Evolutionary conservation across 164 flowering plant genomes (phyloP), one percentile per base, ranked within the genome.

Genomic region (Aristolochia contorta): DNA sequence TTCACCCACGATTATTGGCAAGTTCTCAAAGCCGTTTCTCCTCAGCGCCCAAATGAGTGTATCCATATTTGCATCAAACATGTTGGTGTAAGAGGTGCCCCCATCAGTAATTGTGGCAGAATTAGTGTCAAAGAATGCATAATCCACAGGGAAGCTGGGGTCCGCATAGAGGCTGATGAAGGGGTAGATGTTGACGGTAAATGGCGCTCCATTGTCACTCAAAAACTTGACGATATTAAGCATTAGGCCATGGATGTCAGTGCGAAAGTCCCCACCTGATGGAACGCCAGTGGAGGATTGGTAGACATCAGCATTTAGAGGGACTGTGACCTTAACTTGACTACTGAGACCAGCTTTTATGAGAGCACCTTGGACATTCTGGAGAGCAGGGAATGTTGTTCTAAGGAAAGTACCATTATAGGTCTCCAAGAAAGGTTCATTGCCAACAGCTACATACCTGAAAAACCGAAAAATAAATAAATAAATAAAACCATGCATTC

Each of bases 401-500:
- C 50, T 3, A 19, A 86, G 81, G 71, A 74, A 88, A 67, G 65
- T 83, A 56, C 97, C 94, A 56, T 91, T 91, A 66, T 82, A 86
- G 16, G 94, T 81, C 51, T 55, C 22, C 67, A 91, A 65, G 78
- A 88, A 91, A 12, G 97, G 97, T 59, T 91, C 97, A 65, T 91
- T 91, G 25, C 94, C 97, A 60, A 91, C 96, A 46, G 97, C 97
- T 62, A 88, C 91, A 66, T 85, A 91, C 75, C 97, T 91, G 74
- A 24, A 23, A 58, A 46, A 33, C 19, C 20, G n/a, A 5, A 56
- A 43, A 43, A 25, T 4, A 57, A 57, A 5, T n/a, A 10, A 15
- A 33, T 6, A 57, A 24, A 1, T 33, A 18, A 4, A 57, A 37
- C 32, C 30, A 27, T 27, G 30, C 30, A 27, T 27, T 27, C 5